Base-by-base conservation (phyloP, 306 rosid species). In the Canavalia ensiformis region DNA sequence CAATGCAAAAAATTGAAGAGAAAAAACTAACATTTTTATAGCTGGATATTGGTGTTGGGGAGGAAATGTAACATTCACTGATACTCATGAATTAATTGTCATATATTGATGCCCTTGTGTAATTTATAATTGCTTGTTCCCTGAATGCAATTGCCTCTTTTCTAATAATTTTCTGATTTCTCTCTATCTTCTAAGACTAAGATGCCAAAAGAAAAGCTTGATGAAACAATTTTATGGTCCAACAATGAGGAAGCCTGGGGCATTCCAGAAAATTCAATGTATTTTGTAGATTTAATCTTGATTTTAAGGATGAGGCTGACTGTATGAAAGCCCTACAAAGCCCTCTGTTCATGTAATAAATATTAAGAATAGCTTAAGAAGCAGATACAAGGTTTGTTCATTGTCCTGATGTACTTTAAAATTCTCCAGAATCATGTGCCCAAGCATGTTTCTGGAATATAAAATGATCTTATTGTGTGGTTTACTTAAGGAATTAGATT, bases 401-500 rank as follows among this genome's bases (percentile, higher is more conserved):
- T 29, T 64, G 28, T 55, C 52, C 54, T 50, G 41, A 39, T 46
- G 52, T 57, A 28, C 44, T 68, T 68, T 7, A n/a, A 54, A 79
- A 59, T n/a, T 69, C 51, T 46, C 34, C 18, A 6, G 34, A 60
- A 18, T 25, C 12, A 39, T 35, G 64, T 35, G 33, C 29, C 46
- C 50, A 33, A 47, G 10, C 41, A 57, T 79, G 44, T 50, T 57
- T 57, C 35, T 46, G 60, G 62, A 79, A 59, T 6, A 51, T 50
- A 60, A 72, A 72, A 41, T 51, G n/a, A 51, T 54, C 54, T 44
- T 41, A 11, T 37, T 39, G 54, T 3, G 3, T 9, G 62, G 28
- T 72, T 62, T 29, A 73, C 39, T 50, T 55, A 59, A 75, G 42
- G 41, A 80, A 80, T 55, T 29, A 72, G 35, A 18, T 60, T 12